phyloP scores from a whole-genome alignment of 371 early-diverging fungal species.

The Entomophthora muscae region DNA sequence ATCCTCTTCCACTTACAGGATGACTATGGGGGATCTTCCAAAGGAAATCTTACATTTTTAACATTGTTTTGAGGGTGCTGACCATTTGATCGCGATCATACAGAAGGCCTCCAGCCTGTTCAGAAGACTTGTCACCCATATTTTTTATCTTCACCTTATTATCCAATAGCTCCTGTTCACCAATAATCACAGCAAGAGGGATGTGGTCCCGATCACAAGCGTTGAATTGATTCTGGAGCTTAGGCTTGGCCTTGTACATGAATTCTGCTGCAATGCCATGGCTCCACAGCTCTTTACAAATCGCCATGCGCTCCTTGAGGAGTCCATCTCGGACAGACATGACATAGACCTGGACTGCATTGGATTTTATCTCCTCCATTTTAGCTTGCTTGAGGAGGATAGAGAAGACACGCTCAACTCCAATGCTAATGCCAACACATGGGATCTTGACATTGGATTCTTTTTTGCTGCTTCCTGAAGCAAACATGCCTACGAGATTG shows the following conservation, averaged over 20 bases:
- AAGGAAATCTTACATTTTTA: constrained; percentile 13
- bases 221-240: constrained; percentile 61
- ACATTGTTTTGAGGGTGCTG: constrained; percentile 31
- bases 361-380: constrained; percentile 48
- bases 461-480: constrained; percentile 37
- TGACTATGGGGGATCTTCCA: too few species aligned
- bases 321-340: constrained; percentile 73
- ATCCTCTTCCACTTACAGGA: too few species aligned
- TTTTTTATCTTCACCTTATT: constrained; percentile 76
- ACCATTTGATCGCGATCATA: constrained; percentile 44
- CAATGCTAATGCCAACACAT: constrained; percentile 96
- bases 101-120: constrained; percentile 30
- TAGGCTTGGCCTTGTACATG: constrained; percentile 82
- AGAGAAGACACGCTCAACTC: constrained; percentile 93
- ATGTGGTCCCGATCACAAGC: constrained; percentile 70
- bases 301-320: constrained; percentile 78
- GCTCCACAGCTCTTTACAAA: constrained; percentile 79
- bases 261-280: constrained; percentile 74
- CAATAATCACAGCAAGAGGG: constrained; percentile 78
- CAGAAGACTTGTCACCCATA: constrained; percentile 34
- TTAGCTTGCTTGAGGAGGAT: constrained; percentile 49
- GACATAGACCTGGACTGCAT: constrained; percentile 75
- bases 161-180: constrained; percentile 57
- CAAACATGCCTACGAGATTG: constrained; percentile 91
- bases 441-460: constrained; percentile 61